Percentiles rank a stretch among this genome's conserved stretches.
phyloP scores from a whole-genome alignment of 139 green algal genomes.

The Coelastrella sp. region DNA sequence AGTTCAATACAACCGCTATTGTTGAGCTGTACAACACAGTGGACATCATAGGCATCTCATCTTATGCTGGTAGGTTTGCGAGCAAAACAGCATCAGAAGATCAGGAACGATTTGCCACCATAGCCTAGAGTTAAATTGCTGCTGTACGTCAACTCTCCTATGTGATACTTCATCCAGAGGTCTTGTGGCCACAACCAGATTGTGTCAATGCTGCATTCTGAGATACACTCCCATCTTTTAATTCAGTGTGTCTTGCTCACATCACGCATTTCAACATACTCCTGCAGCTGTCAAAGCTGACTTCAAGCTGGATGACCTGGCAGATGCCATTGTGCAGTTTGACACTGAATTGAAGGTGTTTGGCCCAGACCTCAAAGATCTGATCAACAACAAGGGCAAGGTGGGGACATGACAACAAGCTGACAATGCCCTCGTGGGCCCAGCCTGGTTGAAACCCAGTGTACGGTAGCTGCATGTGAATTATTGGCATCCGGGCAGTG shows the following conservation, averaged over 20 bases:
- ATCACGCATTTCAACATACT: neutral
- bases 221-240: neutral
- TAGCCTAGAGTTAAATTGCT: neutral
- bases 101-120: neutral
- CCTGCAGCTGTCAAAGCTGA: neutral
- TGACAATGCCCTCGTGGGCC: neutral
- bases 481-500: neutral
- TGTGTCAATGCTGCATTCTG: too few relatives aligned
- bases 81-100: neutral
- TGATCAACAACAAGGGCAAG: constrained; percentile 37
- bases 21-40: constrained; percentile 41
- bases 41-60: constrained; percentile 39
- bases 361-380: constrained; percentile 29
- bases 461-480: neutral
- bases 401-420: neutral
- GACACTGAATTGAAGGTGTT: constrained; percentile 19
- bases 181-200: too few relatives aligned
- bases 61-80: neutral
- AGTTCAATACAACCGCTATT: constrained; percentile 37
- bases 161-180: too few relatives aligned
- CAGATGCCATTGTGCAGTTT: constrained; percentile 38
- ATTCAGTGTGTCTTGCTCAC: neutral
- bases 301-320: constrained; percentile 24
- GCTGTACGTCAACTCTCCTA: neutral
- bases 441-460: neutral